Evolutionary conservation across 306 rosid species (phyloP).

Genomic region (Ormosia emarginata): DNA sequence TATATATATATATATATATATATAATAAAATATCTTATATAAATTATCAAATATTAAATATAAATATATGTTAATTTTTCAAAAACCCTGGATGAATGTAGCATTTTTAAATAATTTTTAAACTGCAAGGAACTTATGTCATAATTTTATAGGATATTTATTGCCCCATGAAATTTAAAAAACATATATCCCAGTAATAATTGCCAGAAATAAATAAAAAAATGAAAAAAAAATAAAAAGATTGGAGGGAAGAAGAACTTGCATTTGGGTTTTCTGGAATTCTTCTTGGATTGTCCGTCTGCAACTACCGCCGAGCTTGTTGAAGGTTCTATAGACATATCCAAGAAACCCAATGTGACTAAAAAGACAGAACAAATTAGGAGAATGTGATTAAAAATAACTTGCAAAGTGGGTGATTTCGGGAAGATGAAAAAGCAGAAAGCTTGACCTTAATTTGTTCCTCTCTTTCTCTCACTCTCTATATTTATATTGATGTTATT

Average conservation of each 20-base stretch:
- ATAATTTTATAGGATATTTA: too few relatives aligned
- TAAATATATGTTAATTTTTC: too few relatives aligned
- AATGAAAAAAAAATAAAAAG: not conserved
- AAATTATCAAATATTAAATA: too few relatives aligned
- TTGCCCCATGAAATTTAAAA: not conserved
- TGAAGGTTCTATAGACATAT: constrained; percentile 24
- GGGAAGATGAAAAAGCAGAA: not conserved
- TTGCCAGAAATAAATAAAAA: not conserved
- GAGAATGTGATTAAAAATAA: not conserved
- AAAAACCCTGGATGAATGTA: not conserved
- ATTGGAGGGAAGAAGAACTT: not conserved
- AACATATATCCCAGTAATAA: too few relatives aligned
- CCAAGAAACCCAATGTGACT: constrained; percentile 13
- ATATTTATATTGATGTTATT: not conserved
- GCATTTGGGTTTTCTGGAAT: constrained; percentile 37
- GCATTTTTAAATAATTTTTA: not conserved
- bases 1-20: too few relatives aligned
- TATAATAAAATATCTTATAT: too few relatives aligned
- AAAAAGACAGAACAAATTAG: not conserved
- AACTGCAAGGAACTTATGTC: not conserved
- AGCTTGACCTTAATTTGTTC: not conserved
- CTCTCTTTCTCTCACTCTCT: not conserved
- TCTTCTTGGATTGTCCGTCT: constrained; percentile 34
- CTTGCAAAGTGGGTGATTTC: not conserved
- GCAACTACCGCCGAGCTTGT: not conserved